These are phyloP conservation scores for Telopea speciosissima DNA, from an alignment of 177 flowering plant genomes.

Conservation along the genomic window DNA sequence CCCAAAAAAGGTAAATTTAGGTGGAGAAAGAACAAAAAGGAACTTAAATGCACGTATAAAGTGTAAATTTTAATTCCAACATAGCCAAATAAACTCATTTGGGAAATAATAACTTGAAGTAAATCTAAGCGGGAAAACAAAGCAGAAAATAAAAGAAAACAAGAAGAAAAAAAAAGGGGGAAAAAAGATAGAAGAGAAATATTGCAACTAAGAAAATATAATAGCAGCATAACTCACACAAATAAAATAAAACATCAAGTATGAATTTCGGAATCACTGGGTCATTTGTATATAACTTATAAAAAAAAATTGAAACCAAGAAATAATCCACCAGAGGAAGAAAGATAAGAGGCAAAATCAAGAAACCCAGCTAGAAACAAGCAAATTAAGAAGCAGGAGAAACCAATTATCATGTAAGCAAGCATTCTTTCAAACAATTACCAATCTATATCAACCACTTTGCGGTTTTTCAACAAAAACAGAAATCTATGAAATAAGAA, in stretches of 20 bases:
- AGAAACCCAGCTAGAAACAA: neutral
- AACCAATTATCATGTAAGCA: neutral
- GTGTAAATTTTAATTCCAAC: neutral
- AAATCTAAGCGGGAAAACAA: neutral
- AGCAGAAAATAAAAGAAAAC: too few relatives aligned
- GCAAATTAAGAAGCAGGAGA: neutral
- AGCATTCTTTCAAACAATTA: neutral
- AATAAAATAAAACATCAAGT: neutral
- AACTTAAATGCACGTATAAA: neutral
- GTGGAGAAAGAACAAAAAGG: neutral
- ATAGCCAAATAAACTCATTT: neutral
- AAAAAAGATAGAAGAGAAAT: neutral
- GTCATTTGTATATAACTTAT: neutral
- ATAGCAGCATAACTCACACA: neutral
- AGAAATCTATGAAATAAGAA: neutral
- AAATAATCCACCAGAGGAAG: neutral
- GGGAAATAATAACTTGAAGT: neutral
- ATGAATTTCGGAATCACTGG: neutral
- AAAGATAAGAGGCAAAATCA: neutral
- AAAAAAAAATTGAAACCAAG: neutral
- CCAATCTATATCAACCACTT: neutral
- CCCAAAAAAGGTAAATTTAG: neutral
- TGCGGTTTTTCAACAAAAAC: neutral
- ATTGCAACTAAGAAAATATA: neutral
- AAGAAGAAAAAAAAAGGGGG: too few relatives aligned